A percentile compares a stretch with the other conserved stretches of the same genome.
These are phyloP conservation scores for Stevia rebaudiana DNA, from an alignment of 140 eudicot genomes.

Conservation along the genomic window DNA sequence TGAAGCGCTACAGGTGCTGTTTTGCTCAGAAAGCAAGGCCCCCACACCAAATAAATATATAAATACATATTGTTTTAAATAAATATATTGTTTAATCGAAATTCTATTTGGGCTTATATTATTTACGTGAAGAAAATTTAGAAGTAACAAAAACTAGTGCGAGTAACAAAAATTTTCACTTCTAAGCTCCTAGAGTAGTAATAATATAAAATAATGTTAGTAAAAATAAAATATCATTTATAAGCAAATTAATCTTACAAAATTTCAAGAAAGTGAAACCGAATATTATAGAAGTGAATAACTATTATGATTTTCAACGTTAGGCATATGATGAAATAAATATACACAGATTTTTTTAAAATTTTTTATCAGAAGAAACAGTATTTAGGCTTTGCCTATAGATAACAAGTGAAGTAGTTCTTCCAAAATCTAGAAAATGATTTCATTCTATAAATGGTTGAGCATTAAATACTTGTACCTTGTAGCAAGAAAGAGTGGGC, in stretches of 20 bases:
- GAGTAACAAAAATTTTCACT: not conserved
- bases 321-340: not conserved
- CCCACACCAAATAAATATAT: slow-evolving; percentile 1
- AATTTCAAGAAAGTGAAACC: not conserved
- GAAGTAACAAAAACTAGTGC: not conserved
- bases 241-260: not conserved
- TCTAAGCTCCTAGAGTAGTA: not conserved
- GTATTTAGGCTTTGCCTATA: slow-evolving; percentile 35
- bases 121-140: too few relatives aligned
- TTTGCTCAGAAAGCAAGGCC: slow-evolving; percentile 29
- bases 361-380: not conserved
- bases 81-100: too few relatives aligned
- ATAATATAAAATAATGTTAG: not conserved
- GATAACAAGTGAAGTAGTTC: slow-evolving; percentile 27
- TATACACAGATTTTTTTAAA: not conserved
- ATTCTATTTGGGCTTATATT: too few relatives aligned
- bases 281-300: not conserved
- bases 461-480: slow-evolving; percentile 34
- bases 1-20: slow-evolving; percentile 41
- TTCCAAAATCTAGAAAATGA: slow-evolving; percentile 34
- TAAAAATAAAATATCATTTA: not conserved
- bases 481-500: slow-evolving; percentile 17
- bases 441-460: slow-evolving; percentile 34
- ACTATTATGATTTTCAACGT: not conserved
- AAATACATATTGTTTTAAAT: too few relatives aligned